Evolutionary conservation across 352 stramenopile species (phyloP), one percentile per base, ranked within the genome.

Genomic region (Phytophthora vignae): DNA sequence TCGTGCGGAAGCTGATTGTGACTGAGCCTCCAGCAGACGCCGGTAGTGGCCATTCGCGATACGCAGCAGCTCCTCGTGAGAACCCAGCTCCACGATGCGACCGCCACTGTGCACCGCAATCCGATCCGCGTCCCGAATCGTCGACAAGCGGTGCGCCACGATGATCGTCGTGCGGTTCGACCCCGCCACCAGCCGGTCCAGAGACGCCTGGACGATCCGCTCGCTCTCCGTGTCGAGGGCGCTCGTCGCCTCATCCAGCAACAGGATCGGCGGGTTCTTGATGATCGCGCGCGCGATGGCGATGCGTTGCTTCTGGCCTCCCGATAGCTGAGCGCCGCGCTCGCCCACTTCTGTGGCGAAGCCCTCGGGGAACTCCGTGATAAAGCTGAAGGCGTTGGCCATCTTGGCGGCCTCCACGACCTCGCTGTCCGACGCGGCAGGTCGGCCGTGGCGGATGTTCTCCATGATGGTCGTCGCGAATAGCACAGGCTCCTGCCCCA

Each of bases 31-130:
- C 4, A 92, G 72, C 3, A 92, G 63, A 19, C 21, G 58, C 3
- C 72, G 73, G 58, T 91, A 92, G 21, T 83, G 73, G 8, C 85
- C 83, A 29, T 78, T 53, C 0, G 68, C n/a, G 14, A 87, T 76
- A 14, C 36, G 19, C 59, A 99, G 74, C n/a, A 99, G 80, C 54
- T 98, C 88, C 6, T 93, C 81, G 72, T 99, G 97, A 9, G 88
- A 97, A 6, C 97, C 97, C 11, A 91, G 71, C 74, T 99, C 97
- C 4, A 97, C 86, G n/a, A 99, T 93, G 19, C 66, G 69, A 6
- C 97, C 97, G 17, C 91, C 77, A 17, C 96, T 79, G 62, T 99
- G 82, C 14, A 99, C 97, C n/a, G 96, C 89, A 60, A 99, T 99
- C 40, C 90, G 83, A 70, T 99, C 89, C 55, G 95, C 97, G 77